Percentiles rank a stretch among this genome's conserved stretches.
phyloP scores from a whole-genome alignment of 306 rosid genomes.

The Sindora glabra region DNA sequence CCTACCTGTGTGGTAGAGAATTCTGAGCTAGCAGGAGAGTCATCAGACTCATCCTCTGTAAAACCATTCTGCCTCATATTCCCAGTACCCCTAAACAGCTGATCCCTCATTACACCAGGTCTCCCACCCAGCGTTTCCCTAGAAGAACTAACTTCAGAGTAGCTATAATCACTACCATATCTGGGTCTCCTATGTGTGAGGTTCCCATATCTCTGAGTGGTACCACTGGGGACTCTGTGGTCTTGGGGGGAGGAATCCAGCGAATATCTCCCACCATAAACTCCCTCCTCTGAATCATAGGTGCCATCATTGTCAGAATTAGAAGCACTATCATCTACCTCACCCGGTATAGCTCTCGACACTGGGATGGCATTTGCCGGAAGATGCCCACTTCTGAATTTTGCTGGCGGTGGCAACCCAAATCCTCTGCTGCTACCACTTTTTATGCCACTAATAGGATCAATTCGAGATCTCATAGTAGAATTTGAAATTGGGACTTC shows the following conservation, averaged over 20 bases:
- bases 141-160: conserved; percentile 88
- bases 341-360: conserved; percentile 24
- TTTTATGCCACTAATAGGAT: conserved; percentile 42
- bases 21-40: conserved; percentile 87
- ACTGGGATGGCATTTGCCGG: conserved; percentile 61
- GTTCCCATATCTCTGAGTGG: conserved; percentile 34
- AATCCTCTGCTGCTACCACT: conserved; percentile 50
- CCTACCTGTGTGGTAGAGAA: conserved; percentile 75
- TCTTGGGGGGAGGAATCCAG: conserved; percentile 77
- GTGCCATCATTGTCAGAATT: conserved; percentile 59
- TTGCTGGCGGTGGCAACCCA: conserved; percentile 76
- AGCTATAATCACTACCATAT: conserved; percentile 56
- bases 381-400: conserved; percentile 86
- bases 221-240: conserved; percentile 34
- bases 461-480: conserved; percentile 45
- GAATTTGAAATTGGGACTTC: conserved; percentile 36
- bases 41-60: conserved; percentile 78
- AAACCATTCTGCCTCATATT: conserved; percentile 47
- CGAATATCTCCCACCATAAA: conserved; percentile 66
- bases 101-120: conserved; percentile 26
- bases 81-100: conserved; percentile 23
- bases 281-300: conserved; percentile 65
- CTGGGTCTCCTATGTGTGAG: conserved; percentile 21
- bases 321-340: conserved; percentile 44
- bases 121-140: conserved; percentile 67